Conservation (phyloP, 164 flowering plant genomes). For the Houttuynia cordata region DNA sequence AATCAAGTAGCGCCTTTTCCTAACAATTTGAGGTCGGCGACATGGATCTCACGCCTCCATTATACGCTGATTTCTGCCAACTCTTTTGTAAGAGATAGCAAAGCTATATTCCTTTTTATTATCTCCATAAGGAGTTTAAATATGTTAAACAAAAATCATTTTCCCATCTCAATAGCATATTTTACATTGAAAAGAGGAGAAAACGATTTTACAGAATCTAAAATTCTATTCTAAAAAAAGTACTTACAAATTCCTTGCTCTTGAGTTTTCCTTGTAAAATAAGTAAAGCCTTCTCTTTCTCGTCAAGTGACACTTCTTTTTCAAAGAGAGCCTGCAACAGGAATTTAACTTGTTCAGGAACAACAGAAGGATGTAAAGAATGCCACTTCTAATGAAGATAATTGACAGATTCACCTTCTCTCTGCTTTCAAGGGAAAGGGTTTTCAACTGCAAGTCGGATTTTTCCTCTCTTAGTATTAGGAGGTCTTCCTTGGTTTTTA, state of each 20-base stretch:
- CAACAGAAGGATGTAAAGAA: not conserved
- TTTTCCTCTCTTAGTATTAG: conserved; percentile 40
- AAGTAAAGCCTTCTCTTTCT: conserved; percentile 66
- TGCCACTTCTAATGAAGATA: not conserved
- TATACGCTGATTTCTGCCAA: too few species aligned
- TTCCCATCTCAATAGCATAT: too few species aligned
- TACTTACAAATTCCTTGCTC: conserved; percentile 64
- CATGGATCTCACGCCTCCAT: too few species aligned
- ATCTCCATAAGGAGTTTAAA: too few species aligned
- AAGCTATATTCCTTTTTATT: too few species aligned
- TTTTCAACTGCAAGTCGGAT: conserved; percentile 26
- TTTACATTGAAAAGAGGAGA: too few species aligned
- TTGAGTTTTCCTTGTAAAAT: conserved; percentile 45
- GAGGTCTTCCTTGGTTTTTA: conserved; percentile 30
- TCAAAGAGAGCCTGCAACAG: conserved; percentile 36
- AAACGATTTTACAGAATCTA: too few species aligned
- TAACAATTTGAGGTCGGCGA: too few species aligned
- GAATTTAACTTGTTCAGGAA: not conserved
- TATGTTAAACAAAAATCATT: too few species aligned
- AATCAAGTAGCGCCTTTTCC: too few species aligned
- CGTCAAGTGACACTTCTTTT: conserved; percentile 40
- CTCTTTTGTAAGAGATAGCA: too few species aligned
- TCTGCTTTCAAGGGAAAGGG: conserved; percentile 38
- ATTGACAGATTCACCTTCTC: conserved; percentile 45
- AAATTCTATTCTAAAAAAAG: too few species aligned